A percentile compares a stretch with the other conserved stretches of the same genome.
Evolutionary conservation across 768 basidiomycete species (phyloP).

Genomic region (Boletus rubescentipes): DNA sequence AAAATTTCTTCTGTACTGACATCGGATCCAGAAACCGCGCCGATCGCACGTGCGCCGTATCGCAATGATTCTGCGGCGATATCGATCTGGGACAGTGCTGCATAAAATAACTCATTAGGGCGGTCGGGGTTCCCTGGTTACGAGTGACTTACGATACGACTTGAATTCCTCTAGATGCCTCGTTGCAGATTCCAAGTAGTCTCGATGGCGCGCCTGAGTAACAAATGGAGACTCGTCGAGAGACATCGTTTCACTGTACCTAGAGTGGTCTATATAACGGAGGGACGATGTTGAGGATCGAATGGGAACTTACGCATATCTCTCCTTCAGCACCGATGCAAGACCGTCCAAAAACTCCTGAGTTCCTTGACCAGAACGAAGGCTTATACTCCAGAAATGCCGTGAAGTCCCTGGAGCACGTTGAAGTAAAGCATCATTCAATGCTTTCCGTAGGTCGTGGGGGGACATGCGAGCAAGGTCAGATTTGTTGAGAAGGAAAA

Average conservation of each 20-base stretch:
- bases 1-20: constrained; percentile 84
- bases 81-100: constrained; percentile 71
- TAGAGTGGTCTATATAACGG: constrained; percentile 1
- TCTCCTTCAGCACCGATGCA: constrained; percentile 41
- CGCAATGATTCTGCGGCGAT: constrained; percentile 85
- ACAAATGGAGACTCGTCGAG: constrained; percentile 51
- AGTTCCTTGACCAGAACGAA: constrained; percentile 58
- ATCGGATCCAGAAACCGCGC: constrained; percentile 68
- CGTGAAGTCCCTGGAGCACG: neutral
- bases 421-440: constrained; percentile 14
- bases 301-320: constrained; percentile 19
- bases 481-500: constrained; percentile 77
- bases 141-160: constrained; percentile 27
- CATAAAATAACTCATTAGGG: constrained; percentile 3
- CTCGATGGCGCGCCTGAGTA: constrained; percentile 77
- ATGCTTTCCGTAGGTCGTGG: constrained; percentile 17
- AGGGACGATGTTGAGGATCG: neutral
- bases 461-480: constrained; percentile 45
- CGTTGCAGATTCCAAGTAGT: constrained; percentile 67
- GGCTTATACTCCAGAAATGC: constrained; percentile 59
- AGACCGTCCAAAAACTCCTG: constrained; percentile 60
- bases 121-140: neutral
- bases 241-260: constrained; percentile 24
- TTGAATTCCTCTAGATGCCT: constrained; percentile 34
- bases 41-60: constrained; percentile 82